phyloP scores from a whole-genome alignment of 2,329 filamentous ascomycete genomes.

The Trichoderma endophyticum region DNA sequence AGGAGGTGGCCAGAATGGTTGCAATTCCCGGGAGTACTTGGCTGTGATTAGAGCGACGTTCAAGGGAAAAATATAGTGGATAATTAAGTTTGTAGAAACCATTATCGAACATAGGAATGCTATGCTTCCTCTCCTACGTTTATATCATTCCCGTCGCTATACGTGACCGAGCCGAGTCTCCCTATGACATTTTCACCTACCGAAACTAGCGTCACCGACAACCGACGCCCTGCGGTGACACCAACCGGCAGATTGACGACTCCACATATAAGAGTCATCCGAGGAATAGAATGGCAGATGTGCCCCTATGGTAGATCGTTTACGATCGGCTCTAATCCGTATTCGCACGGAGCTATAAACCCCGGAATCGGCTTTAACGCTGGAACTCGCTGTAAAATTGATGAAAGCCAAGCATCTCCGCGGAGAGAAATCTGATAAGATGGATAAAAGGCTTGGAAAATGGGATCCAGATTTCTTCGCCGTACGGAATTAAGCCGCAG shows the following conservation, averaged over 20 bases:
- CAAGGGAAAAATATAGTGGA: not conserved
- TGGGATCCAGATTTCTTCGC: not conserved
- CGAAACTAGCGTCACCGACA: not conserved
- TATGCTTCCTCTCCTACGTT: not conserved
- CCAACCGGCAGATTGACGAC: not conserved
- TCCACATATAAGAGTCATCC: not conserved
- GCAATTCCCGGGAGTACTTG: not conserved
- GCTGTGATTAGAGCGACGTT: not conserved
- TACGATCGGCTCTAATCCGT: not conserved
- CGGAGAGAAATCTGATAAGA: not conserved
- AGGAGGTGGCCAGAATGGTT: not conserved
- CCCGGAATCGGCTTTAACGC: not conserved
- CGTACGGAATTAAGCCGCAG: not conserved
- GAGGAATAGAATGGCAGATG: not conserved
- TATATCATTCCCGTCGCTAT: not conserved
- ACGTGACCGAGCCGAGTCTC: not conserved
- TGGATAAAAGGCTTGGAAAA: not conserved
- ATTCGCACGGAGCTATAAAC: not conserved
- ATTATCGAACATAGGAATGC: not conserved
- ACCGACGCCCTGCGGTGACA: not conserved
- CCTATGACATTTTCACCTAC: not conserved
- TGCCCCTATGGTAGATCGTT: not conserved
- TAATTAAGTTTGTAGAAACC: not conserved
- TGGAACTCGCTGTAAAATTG: not conserved
- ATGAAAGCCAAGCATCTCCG: not conserved